Evolutionary conservation across 768 basidiomycete species (phyloP), one percentile per base, ranked within the genome.

Genomic region (Cystofilobasidium bisporidii): DNA sequence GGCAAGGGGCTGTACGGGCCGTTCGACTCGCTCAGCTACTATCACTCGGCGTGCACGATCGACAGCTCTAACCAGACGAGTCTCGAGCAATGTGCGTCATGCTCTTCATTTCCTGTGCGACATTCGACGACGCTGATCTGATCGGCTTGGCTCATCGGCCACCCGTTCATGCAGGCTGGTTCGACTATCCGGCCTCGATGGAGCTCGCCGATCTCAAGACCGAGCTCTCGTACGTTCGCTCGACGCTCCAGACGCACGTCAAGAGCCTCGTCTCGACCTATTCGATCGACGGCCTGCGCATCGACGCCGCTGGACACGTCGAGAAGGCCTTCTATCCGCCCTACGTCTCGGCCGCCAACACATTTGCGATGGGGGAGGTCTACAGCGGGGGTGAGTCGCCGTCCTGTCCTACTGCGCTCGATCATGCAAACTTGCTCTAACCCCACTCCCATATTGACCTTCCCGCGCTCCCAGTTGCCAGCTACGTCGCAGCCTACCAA

Each of bases 401-500:
- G 8, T 24, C n/a, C 4, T 28, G n/a, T 11, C 48, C 4, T 24
- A 24, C 3, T 4, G 48, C 11, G n/a, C 4, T 15, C 48, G 22
- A n/a, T n/a, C n/a, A n/a, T n/a, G n/a, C n/a, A n/a, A n/a, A n/a
- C n/a, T n/a, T n/a, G n/a, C n/a, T n/a, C n/a, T n/a, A 15, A 24
- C 45, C 48, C 48, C 11, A 10, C 48, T 4, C 26, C 20, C 22
- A 3, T 2, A 10, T 32, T 15, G 26, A 2, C 28, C 28, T 30
- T 17, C 18, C 26, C 22, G 22, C 5, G 5, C 47, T 48, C 22
- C 43, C n/a, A 56, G 53, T 30, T 17, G 53, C 30, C 28, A 18
- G 24, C n/a, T 77, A 77, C 64, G 73, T 75, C 40, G 72, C 68
- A 1, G 50, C 60, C 3, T 77, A 76, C 64, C 77, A 77, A 63